phyloP scores from a whole-genome alignment of 1,284 basidiomycete genomes.

The Testicularia cyperi region DNA sequence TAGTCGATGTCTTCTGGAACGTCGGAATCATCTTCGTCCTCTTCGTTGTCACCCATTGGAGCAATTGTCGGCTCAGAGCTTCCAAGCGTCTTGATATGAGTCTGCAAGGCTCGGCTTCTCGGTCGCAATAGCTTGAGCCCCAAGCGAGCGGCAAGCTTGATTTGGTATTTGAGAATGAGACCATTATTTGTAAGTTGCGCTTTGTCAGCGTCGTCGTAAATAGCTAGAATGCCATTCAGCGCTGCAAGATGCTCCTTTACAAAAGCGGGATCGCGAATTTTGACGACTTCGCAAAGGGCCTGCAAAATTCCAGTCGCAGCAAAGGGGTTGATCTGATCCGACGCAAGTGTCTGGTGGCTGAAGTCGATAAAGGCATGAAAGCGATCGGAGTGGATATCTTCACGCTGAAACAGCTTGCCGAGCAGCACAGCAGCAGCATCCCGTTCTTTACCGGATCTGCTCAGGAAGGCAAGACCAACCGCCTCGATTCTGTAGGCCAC shows the following conservation, averaged over 20 bases:
- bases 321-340: conserved; percentile 17
- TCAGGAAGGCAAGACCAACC: conserved; percentile 68
- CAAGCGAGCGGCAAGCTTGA: conserved; percentile 52
- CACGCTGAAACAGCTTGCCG: conserved; percentile 73
- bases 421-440: conserved; percentile 75
- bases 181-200: conserved; percentile 23
- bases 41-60: background rate
- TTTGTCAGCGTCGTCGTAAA: conserved; percentile 60
- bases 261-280: conserved; percentile 63
- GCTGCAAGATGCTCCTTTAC: conserved; percentile 16
- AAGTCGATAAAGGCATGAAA: conserved; percentile 11
- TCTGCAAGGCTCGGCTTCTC: background rate
- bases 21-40: conserved; percentile 66
- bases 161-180: conserved; percentile 45
- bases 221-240: conserved; percentile 31
- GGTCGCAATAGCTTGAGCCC: conserved; percentile 50
- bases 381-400: conserved; percentile 24
- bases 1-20: conserved; percentile 78
- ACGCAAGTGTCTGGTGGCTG: conserved; percentile 5
- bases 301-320: conserved; percentile 70
- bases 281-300: conserved; percentile 73
- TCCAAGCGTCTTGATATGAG: background rate
- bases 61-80: no score
- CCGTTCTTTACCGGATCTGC: conserved; percentile 75
- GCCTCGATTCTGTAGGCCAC: conserved; percentile 67